Evolutionary conservation across 371 early-diverging fungal genomes (phyloP).

Genomic region (Globomyces sp.): DNA sequence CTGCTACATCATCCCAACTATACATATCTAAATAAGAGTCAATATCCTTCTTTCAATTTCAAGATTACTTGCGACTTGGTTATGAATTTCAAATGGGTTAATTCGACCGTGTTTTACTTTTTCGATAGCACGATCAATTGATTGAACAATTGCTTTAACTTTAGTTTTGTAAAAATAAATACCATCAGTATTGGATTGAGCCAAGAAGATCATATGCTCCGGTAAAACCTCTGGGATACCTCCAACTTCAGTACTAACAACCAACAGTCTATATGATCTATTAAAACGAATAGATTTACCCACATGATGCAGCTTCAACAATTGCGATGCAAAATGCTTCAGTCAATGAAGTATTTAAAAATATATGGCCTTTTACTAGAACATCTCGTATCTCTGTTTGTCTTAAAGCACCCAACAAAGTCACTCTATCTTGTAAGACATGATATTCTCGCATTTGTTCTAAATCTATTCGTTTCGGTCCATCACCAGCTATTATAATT

Average conservation of each 20-base stretch:
- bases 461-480: slow-evolving; percentile 92
- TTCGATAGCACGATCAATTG: slow-evolving; percentile 72
- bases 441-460: slow-evolving; percentile 98
- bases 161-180: slow-evolving; percentile 4
- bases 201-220: slow-evolving; percentile 91
- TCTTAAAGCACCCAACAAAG: slow-evolving; percentile 84
- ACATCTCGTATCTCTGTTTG: slow-evolving; percentile 86
- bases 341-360: slow-evolving; percentile 97
- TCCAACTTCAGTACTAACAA: slow-evolving; percentile 98
- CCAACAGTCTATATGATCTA: slow-evolving; percentile 55
- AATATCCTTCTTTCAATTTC: too few species aligned
- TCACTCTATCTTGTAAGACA: slow-evolving; percentile 90
- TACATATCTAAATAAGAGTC: slow-evolving; percentile 68
- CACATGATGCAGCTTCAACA: slow-evolving; percentile 98
- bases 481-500: slow-evolving; percentile 79
- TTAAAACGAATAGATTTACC: slow-evolving; percentile 25
- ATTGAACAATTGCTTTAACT: slow-evolving; percentile 52
- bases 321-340: slow-evolving; percentile 99
- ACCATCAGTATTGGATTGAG: slow-evolving; percentile 89
- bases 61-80: slow-evolving; percentile 58
- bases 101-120: slow-evolving; percentile 65
- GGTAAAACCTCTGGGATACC: slow-evolving; percentile 99
- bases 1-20: slow-evolving; percentile 93
- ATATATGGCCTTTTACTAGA: slow-evolving; percentile 94
- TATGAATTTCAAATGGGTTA: slow-evolving; percentile 73